phyloP scores from a whole-genome alignment of 2,329 filamentous ascomycete genomes.

The Fusarium sp. region DNA sequence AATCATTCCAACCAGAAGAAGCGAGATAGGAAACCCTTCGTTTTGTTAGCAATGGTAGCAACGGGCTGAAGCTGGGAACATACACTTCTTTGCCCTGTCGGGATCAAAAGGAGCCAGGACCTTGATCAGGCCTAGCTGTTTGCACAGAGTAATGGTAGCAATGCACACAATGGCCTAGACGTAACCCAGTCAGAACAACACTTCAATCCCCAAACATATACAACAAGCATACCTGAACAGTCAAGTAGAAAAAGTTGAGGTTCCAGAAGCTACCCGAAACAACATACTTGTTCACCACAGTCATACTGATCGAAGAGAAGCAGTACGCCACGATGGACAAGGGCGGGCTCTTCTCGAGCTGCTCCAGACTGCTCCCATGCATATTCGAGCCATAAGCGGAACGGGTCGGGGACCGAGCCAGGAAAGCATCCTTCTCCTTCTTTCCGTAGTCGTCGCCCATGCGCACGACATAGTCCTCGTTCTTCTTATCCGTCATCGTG shows the following conservation, averaged over 20 bases:
- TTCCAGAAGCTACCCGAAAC: constrained; percentile 93
- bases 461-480: constrained; percentile 81
- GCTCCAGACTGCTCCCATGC: constrained; percentile 36
- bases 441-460: constrained; percentile 70
- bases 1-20: constrained; percentile 98
- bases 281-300: constrained; percentile 99
- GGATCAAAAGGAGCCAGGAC: constrained; percentile 85
- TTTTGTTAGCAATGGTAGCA: constrained; percentile 34
- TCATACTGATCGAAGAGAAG: constrained; percentile 97
- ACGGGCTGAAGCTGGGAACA: neutral
- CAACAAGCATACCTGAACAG: constrained; percentile 79
- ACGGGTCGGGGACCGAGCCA: constrained; percentile 46
- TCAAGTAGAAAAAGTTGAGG: constrained; percentile 94
- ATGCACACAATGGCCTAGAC: constrained; percentile 88
- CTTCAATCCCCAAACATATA: neutral
- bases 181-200: constrained; percentile 11
- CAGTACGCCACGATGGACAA: constrained; percentile 92
- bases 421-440: constrained; percentile 65
- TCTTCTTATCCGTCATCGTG: constrained; percentile 88
- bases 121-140: constrained; percentile 83
- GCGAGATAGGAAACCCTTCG: constrained; percentile 93
- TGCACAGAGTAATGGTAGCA: constrained; percentile 83
- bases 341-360: constrained; percentile 79
- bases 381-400: constrained; percentile 30
- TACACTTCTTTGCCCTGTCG: constrained; percentile 94